Evolutionary conservation across 805 yeast genomes (phyloP).

Genomic region (Barnettozyma botsteinii): DNA sequence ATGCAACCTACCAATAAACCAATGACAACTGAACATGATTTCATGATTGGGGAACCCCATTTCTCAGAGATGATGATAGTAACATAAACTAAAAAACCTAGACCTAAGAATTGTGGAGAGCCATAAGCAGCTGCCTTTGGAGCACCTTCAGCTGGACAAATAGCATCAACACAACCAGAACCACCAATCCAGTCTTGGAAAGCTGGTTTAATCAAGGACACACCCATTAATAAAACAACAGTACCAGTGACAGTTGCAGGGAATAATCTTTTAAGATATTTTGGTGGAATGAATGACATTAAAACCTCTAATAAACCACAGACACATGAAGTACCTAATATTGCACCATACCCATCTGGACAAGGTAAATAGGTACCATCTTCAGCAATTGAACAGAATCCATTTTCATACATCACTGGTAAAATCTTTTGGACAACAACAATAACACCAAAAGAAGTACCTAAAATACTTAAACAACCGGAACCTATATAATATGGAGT

Average conservation of each 20-base stretch:
- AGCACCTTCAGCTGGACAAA: slow-evolving; percentile 46
- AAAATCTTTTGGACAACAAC: slow-evolving; percentile 71
- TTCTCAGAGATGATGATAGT: slow-evolving; percentile 72
- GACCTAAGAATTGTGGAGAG: slow-evolving; percentile 80
- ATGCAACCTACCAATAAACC: slow-evolving; percentile 86
- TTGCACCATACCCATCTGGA: slow-evolving; percentile 84
- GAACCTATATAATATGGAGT: slow-evolving; percentile 85
- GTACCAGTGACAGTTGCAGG: slow-evolving; percentile 93
- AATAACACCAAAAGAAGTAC: slow-evolving; percentile 85
- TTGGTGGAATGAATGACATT: slow-evolving; percentile 75
- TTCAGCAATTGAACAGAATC: slow-evolving; percentile 55
- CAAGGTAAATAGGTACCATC: slow-evolving; percentile 72
- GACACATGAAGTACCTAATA: slow-evolving; percentile 69
- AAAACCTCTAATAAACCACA: slow-evolving; percentile 71
- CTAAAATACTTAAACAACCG: slow-evolving; percentile 83
- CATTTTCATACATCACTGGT: slow-evolving; percentile 72
- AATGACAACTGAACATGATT: slow-evolving; percentile 83
- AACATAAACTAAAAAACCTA: slow-evolving; percentile 77
- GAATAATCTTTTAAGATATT: slow-evolving; percentile 61
- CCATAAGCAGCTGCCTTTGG: slow-evolving; percentile 71
- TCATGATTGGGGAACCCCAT: slow-evolving; percentile 93
- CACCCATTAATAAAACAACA: slow-evolving; percentile 81
- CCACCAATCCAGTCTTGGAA: slow-evolving; percentile 89
- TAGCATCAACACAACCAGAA: slow-evolving; percentile 49
- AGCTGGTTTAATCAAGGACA: slow-evolving; percentile 62